A percentile compares a stretch with the other conserved stretches of the same genome.
Conservation (phyloP, 371 early-diverging fungal genomes). For the Mortierella sp. region DNA sequence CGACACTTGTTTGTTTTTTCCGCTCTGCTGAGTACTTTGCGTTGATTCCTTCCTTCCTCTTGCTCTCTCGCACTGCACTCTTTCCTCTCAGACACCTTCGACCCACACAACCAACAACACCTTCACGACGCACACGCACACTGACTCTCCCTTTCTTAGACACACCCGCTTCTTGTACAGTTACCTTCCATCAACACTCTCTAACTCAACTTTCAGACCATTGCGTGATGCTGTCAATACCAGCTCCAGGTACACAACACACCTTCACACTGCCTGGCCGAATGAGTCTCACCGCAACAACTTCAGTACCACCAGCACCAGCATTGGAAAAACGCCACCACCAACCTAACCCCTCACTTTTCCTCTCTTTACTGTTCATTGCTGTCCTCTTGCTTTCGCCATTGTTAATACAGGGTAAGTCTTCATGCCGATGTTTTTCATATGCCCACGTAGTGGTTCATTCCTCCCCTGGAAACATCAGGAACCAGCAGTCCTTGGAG, state of each 20-base stretch:
- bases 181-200: not conserved
- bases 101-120: not conserved
- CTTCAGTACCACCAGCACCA: not conserved
- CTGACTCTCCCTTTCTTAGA: not conserved
- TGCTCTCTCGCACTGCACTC: not conserved
- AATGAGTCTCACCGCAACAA: not conserved
- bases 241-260: slow-evolving; percentile 37
- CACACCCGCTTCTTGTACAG: not conserved
- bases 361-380: not conserved
- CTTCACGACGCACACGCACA: not conserved
- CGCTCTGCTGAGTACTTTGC: not conserved
- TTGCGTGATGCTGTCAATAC: slow-evolving; percentile 26
- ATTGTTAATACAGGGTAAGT: not conserved
- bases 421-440: not conserved
- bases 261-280: not conserved
- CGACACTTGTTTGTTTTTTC: not conserved
- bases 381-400: not conserved
- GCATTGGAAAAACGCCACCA: not conserved
- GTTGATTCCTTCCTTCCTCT: not conserved
- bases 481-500: not conserved
- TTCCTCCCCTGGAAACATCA: not conserved
- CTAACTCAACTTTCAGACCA: not conserved
- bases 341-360: not conserved
- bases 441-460: not conserved
- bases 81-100: not conserved